Evolutionary conservation across 1,284 basidiomycete genomes (phyloP).

Genomic region (Polyporus tsugae): DNA sequence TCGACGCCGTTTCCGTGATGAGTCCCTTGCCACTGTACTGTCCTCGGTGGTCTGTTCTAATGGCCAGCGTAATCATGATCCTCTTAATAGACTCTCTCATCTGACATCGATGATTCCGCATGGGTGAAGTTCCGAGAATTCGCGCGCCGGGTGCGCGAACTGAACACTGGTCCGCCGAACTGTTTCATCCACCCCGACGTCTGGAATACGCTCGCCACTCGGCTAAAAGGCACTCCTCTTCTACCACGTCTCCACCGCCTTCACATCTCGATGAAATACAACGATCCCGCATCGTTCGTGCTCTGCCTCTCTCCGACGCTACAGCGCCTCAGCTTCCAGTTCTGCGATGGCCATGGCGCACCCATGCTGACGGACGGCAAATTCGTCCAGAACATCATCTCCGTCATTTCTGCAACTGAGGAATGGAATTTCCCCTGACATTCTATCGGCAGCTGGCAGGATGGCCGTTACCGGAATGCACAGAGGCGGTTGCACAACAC

Average conservation of each 20-base stretch:
- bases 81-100: background rate
- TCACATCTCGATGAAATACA: background rate
- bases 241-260: background rate
- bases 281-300: background rate
- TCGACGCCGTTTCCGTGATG: too few species aligned
- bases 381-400: background rate
- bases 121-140: background rate
- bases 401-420: background rate
- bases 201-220: background rate
- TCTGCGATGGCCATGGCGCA: background rate
- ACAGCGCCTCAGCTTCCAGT: background rate
- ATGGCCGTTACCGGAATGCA: background rate
- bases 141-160: background rate
- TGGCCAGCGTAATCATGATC: background rate
- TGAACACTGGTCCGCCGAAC: background rate
- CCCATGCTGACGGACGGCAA: background rate
- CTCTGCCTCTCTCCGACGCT: background rate
- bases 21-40: too few species aligned
- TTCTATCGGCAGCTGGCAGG: too few species aligned
- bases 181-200: background rate
- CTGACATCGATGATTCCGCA: background rate
- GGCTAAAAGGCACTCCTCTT: background rate
- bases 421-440: too few species aligned
- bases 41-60: background rate
- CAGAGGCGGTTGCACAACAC: background rate